Base-by-base conservation (phyloP, 345 rosid species). In the Eucalyptus paniculata region DNA sequence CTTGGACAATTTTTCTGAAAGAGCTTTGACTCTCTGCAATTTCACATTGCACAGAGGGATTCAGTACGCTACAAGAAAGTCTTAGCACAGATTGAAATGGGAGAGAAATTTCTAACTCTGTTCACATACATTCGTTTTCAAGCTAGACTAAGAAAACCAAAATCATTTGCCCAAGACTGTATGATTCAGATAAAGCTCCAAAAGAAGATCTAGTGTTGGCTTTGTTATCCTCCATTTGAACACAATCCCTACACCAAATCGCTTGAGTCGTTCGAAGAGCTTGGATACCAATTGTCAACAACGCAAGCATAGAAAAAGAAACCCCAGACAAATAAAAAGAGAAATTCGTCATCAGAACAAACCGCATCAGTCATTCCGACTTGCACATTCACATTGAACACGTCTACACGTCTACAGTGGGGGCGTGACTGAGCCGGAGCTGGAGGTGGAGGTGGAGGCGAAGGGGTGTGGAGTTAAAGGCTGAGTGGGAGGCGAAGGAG, bases 1-100 rank as follows among this genome's bases (percentile, higher is more conserved):
- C 77, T 67, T 89, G 54, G 93, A 89, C 40, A 92, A 91, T 89
- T 86, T 94, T 56, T 93, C 90, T 86, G 91, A 95, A 54, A 97
- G 90, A 90, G 94, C 92, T 92, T 92, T 94, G 67, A 96, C 93
- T 89, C 50, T 47, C 50, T 12, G 50, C 50, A 1, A 47, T 47
- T 47, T 12, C 13, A 34, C 82, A 72, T 72, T 34, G 37, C 82
- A 34, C 24, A 72, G 26, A 69, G 14, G 26, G 26, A 72, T 34
- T 34, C 8, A 18, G 44, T 72, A 17, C 4, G 1, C 24, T 18
- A 34, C 44, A 34, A 34, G 44, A 72, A 72, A 72, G 26, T 18
- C 44, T 6, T 19, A 34, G 21, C 81, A 34, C 13, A 17, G 44
- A 69, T 53, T 65, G 24, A 17, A 69, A 32, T 32, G 37, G 42